A percentile compares a stretch with the other conserved stretches of the same genome.
Conservation (phyloP, 2,329 filamentous ascomycete genomes). For the Beauveria varroae region DNA sequence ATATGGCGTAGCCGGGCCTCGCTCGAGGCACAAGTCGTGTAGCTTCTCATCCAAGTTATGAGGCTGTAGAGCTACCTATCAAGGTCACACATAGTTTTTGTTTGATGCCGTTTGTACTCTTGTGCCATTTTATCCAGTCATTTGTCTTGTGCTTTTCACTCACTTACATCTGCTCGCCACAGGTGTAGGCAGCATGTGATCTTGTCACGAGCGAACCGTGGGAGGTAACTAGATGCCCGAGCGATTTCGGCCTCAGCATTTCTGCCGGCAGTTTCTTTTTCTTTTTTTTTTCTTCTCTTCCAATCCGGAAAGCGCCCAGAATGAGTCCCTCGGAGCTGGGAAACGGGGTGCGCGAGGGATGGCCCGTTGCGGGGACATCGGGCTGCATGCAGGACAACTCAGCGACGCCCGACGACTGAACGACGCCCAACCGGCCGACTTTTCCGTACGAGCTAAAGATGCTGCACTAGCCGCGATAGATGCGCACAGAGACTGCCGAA, state of each 20-base stretch:
- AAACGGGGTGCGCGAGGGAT: background rate
- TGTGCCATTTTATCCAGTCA: background rate
- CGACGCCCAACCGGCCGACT: background rate
- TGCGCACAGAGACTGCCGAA: background rate
- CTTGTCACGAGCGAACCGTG: too few relatives aligned
- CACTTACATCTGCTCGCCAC: background rate
- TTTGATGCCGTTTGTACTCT: too few relatives aligned
- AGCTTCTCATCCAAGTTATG: background rate
- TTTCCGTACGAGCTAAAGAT: background rate
- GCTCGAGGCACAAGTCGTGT: background rate
- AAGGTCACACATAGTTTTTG: too few relatives aligned
- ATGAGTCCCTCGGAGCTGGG: background rate
- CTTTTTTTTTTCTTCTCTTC: too few relatives aligned
- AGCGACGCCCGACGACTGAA: conserved; percentile 1
- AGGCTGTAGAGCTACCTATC: background rate
- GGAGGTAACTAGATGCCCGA: background rate
- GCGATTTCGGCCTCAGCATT: background rate
- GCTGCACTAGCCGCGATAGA: background rate
- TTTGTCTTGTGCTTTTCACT: background rate
- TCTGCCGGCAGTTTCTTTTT: background rate
- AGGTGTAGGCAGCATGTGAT: background rate
- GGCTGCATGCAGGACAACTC: conserved; percentile 4
- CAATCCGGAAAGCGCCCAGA: background rate
- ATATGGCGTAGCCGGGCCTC: background rate
- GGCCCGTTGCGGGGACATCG: conserved; percentile 1